phyloP scores from a whole-genome alignment of 2,329 filamentous ascomycete species.

The Colletotrichum tropicale region DNA sequence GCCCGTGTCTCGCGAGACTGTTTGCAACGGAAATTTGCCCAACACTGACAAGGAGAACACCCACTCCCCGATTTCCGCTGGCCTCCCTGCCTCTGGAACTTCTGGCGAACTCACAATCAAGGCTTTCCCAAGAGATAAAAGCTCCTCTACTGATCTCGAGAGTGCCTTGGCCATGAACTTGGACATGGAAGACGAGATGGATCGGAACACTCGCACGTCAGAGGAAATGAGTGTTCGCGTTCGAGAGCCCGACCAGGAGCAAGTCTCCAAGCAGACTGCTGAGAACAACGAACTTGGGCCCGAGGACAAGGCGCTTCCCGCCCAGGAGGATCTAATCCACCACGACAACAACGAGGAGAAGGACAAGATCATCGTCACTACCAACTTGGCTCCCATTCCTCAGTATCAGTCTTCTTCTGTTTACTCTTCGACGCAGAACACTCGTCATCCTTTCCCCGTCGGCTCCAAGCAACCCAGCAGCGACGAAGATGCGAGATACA shows the following conservation, averaged over 20 bases:
- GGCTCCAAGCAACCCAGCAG: neutral
- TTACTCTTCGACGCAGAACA: conserved; percentile 13
- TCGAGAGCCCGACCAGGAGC: neutral
- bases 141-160: neutral
- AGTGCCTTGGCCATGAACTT: neutral
- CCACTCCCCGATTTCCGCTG: neutral
- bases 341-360: neutral
- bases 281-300: neutral
- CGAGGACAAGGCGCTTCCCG: neutral
- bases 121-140: neutral
- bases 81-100: neutral
- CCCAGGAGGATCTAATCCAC: neutral
- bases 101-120: neutral
- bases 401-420: conserved; percentile 11
- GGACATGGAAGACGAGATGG: neutral
- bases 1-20: neutral
- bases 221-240: neutral
- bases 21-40: neutral
- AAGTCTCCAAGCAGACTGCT: neutral
- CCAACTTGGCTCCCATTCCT: neutral
- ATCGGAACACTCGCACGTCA: neutral
- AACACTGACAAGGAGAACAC: neutral
- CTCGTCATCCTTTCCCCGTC: neutral
- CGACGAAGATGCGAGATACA: neutral
- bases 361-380: neutral